These are phyloP conservation scores for Collybia sp. DNA, from an alignment of 768 basidiomycete genomes.

Conservation along the genomic window DNA sequence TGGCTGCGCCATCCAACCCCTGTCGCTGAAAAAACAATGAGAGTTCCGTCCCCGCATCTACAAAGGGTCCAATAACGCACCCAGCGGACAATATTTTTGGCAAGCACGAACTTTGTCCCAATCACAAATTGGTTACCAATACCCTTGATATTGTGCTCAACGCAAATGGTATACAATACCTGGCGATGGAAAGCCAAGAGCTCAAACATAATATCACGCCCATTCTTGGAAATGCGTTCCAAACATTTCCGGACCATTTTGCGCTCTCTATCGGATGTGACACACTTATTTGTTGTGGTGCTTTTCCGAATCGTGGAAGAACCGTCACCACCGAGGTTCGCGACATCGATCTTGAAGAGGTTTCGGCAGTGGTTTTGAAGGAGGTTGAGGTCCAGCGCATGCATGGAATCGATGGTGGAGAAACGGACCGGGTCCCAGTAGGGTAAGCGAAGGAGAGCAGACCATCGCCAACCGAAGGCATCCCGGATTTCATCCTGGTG, in stretches of 20 bases:
- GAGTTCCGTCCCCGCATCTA: not conserved
- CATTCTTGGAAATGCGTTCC: not conserved
- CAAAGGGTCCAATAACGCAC: not conserved
- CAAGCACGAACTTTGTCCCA: conserved; percentile 8
- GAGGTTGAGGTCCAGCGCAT: conserved; percentile 30
- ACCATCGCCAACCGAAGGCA: conserved; percentile 20
- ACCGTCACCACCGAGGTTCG: not conserved
- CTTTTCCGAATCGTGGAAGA: conserved; percentile 1
- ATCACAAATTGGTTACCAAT: not conserved
- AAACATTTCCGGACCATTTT: not conserved
- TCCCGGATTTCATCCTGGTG: conserved; percentile 14
- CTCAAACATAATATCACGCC: not conserved
- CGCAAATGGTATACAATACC: not conserved
- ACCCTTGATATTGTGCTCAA: not conserved
- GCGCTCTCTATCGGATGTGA: not conserved
- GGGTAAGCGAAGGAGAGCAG: conserved; percentile 24
- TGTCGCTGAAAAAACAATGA: conserved; percentile 1
- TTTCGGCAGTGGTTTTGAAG: conserved; percentile 12
- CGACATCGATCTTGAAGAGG: not conserved
- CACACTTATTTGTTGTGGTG: not conserved
- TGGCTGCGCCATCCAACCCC: not conserved
- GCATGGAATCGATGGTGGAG: conserved; percentile 34
- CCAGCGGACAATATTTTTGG: not conserved
- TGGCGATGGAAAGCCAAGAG: not conserved
- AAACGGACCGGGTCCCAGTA: conserved; percentile 32